These are phyloP conservation scores for Acacia crassicarpa DNA, from an alignment of 306 rosid species.

Conservation along the genomic window DNA sequence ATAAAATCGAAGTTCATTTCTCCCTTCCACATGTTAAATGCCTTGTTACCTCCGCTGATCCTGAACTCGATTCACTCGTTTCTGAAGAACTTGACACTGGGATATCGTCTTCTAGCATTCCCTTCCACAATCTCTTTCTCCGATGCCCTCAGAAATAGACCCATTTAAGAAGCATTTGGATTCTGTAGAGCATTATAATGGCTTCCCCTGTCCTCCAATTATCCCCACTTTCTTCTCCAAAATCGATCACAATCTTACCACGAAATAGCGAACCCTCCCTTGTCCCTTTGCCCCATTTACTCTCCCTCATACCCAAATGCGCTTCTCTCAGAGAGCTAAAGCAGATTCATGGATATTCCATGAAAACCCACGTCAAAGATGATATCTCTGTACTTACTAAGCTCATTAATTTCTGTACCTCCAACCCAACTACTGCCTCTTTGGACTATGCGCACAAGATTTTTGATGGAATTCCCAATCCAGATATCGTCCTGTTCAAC, in stretches of 20 bases:
- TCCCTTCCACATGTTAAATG: background rate
- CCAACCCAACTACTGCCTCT: constrained; percentile 39
- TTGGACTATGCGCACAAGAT: constrained; percentile 63
- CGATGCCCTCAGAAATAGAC: background rate
- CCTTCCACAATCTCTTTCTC: background rate
- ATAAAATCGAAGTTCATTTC: background rate
- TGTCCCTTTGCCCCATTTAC: constrained; percentile 33
- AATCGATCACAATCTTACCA: constrained; percentile 33
- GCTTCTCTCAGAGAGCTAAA: constrained; percentile 57
- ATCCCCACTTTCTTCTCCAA: constrained; percentile 43
- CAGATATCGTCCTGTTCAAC: constrained; percentile 64
- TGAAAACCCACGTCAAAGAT: constrained; percentile 65
- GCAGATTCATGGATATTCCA: constrained; percentile 74
- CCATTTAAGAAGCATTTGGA: background rate
- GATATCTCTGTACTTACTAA: constrained; percentile 48
- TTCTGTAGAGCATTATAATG: constrained; percentile 31
- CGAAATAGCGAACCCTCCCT: constrained; percentile 16
- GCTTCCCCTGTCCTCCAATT: constrained; percentile 44
- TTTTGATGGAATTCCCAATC: constrained; percentile 67
- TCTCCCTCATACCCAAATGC: constrained; percentile 69
- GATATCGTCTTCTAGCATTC: background rate
- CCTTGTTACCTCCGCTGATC: background rate
- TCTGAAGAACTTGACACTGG: background rate
- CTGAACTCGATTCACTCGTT: background rate
- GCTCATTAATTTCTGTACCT: constrained; percentile 64